Evolutionary conservation across 176 grass and related monocot species (phyloP).

Genomic region (Aegilops tauschii): DNA sequence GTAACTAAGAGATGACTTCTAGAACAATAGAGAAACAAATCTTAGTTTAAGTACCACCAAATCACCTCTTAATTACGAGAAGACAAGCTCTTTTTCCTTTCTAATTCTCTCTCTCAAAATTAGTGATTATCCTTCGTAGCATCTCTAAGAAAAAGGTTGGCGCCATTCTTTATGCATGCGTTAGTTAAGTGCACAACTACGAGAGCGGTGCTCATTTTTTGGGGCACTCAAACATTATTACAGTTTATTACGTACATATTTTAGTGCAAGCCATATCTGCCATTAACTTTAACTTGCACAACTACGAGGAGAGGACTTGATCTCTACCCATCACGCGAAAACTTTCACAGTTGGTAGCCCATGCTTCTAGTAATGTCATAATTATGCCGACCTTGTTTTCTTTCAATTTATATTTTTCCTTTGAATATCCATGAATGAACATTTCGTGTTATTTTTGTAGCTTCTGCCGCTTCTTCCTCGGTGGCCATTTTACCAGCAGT

Average conservation of each 20-base stretch:
- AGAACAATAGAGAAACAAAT: too few relatives aligned
- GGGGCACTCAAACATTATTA: neutral
- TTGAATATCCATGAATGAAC: neutral
- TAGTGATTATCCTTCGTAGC: too few relatives aligned
- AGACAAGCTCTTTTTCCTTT: too few relatives aligned
- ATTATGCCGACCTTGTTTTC: neutral
- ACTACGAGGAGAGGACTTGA: neutral
- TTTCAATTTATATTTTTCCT: neutral
- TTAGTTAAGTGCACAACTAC: neutral
- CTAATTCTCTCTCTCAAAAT: too few relatives aligned
- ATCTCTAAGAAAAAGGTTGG: too few relatives aligned
- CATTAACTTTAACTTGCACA: neutral
- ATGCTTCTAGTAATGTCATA: neutral
- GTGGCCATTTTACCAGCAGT: neutral
- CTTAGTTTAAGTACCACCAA: too few relatives aligned
- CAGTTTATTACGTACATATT: neutral
- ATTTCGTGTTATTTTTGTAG: neutral
- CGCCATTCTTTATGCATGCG: too few relatives aligned
- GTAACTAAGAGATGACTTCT: too few relatives aligned
- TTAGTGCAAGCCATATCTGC: conserved; percentile 18
- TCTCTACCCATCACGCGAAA: conserved; percentile 9
- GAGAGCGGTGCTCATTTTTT: conserved; percentile 13
- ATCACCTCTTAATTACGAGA: too few relatives aligned
- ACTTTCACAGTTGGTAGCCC: neutral
- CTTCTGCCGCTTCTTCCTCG: neutral